A percentile compares a stretch with the other conserved stretches of the same genome.
phyloP scores from a whole-genome alignment of 176 grass and related monocot genomes.

The Microstegium vimineum region DNA sequence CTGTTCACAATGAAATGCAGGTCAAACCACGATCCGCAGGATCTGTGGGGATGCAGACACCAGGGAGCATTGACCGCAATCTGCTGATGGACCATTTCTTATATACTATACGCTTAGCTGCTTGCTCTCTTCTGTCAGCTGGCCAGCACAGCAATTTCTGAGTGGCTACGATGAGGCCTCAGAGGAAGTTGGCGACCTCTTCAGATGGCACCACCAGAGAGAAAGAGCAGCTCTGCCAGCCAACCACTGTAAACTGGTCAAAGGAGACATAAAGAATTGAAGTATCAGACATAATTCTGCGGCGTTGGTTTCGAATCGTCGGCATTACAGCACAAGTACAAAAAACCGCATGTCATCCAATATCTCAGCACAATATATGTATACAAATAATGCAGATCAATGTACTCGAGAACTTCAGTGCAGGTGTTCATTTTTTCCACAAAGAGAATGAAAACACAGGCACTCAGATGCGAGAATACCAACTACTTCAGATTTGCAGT shows the following conservation, averaged over 20 bases:
- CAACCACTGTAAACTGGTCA: background rate
- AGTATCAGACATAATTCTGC: background rate
- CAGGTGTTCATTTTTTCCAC: constrained; percentile 24
- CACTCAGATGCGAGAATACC: constrained; percentile 6
- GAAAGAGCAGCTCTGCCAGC: background rate
- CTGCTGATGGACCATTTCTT: background rate
- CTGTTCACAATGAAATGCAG: background rate
- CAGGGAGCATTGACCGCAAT: constrained; percentile 20
- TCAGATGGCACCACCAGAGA: background rate
- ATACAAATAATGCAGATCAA: background rate
- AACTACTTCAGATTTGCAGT: constrained; percentile 36
- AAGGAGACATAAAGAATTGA: constrained; percentile 11
- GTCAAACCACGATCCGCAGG: constrained; percentile 8
- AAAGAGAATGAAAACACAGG: background rate
- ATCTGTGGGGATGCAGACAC: constrained; percentile 14
- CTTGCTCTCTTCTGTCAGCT: background rate
- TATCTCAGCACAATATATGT: background rate
- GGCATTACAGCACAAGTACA: background rate
- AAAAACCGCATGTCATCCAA: constrained; percentile 12
- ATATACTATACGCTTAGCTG: background rate
- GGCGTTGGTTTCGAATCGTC: background rate
- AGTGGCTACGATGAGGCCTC: constrained; percentile 8
- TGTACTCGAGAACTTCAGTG: background rate
- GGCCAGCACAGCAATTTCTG: constrained; percentile 5
- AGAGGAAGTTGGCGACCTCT: constrained; percentile 29